Base-by-base conservation (phyloP, 345 rosid species). In the Pelargonium nanum region DNA sequence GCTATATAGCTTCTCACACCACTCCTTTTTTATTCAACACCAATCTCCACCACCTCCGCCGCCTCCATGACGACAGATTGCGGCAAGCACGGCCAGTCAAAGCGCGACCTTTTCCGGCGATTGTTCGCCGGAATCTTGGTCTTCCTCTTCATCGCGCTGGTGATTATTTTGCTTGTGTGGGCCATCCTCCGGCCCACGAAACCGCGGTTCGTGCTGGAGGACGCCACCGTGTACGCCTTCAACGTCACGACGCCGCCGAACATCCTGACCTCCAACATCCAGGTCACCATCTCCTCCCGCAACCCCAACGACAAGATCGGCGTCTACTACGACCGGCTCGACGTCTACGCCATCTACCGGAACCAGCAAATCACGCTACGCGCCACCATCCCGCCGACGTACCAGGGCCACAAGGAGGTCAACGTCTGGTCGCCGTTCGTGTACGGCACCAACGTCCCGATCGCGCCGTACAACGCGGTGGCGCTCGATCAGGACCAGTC, bases 201-300 rank as follows among this genome's bases (percentile, higher is more conserved):
- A 32, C 99, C 97, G n/a, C 63, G 60, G 0, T 90, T 94, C 83
- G 4, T 82, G 74, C 84, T 94, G 74, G 97, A 88, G 71, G 96
- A 94, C 80, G 88, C 83, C 70, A 94, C 97, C 72, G 88, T 94
- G 66, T 83, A 70, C 72, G 77, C 72, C 74, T 94, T 94, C 87
- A 94, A 90, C 83, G 59, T 81, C 71, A 67, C 99, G 10, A 53
- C 57, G 12, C 90, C 96, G 0, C 90, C 96, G 0, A 87, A 84
- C 77, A 56, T 69, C 70, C 83, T 93, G 72, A 84, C 96, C 10
- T 83, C 88, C 63, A 86, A 71, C 69, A 74, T 93, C 70, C 92
- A 84, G 55, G 81, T 89, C 77, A 89, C 99, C 45, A 22, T 93
- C 70, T 80, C 85, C 55, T 74, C 89, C 19, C 87, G 92, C 22